Percentiles rank a stretch among this genome's conserved stretches.
These are phyloP conservation scores for Brassica cretica DNA, from an alignment of 345 rosid species.

Conservation along the genomic window DNA sequence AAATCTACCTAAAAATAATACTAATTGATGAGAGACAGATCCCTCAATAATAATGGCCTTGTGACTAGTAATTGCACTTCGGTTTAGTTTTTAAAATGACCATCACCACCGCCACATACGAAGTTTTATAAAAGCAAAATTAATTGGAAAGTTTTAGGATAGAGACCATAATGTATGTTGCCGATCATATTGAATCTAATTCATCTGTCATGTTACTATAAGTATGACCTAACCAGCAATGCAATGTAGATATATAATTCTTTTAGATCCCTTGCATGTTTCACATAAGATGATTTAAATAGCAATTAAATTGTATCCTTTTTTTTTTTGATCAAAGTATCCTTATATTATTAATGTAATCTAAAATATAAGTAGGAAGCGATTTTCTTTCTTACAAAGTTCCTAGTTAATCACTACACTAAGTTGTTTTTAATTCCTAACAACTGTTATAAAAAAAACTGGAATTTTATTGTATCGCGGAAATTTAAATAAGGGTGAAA, in stretches of 20 bases:
- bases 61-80: slow-evolving; percentile 2
- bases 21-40: not conserved
- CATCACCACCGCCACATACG: slow-evolving; percentile 13
- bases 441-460: too few relatives aligned
- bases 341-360: not conserved
- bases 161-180: slow-evolving; percentile 19
- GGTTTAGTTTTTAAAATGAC: slow-evolving; percentile 1
- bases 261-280: not conserved
- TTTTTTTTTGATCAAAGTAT: too few relatives aligned
- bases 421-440: not conserved
- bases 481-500: too few relatives aligned
- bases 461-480: too few relatives aligned
- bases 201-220: slow-evolving; percentile 3
- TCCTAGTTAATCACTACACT: not conserved
- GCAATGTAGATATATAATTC: not conserved
- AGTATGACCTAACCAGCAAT: not conserved
- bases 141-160: not conserved
- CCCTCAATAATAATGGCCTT: not conserved
- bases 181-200: not conserved
- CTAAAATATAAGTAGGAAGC: not conserved
- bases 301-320: not conserved
- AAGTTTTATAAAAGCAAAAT: not conserved
- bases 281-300: not conserved
- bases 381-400: not conserved
- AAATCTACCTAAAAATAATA: not conserved